phyloP scores from a whole-genome alignment of 2,329 filamentous ascomycete species.

The Hypoxylon sp. region DNA sequence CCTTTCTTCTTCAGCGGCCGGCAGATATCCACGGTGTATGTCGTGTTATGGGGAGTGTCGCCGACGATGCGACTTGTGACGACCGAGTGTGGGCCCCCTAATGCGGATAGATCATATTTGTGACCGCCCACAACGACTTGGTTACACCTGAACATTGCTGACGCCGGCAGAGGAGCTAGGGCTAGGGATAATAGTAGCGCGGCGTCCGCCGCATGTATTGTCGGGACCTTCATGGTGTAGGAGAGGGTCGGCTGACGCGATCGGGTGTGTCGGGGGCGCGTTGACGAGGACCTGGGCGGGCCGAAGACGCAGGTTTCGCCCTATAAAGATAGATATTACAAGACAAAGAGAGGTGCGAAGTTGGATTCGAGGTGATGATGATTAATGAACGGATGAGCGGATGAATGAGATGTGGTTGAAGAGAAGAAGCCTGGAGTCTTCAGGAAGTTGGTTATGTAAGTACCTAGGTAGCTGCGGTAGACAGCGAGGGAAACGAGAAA shows the following conservation, averaged over 20 bases:
- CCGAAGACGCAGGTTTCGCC: background rate
- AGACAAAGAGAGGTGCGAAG: conserved; percentile 2
- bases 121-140: conserved; percentile 71
- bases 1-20: conserved; percentile 74
- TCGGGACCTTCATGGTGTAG: conserved; percentile 59
- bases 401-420: conserved; percentile 22
- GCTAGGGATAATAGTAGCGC: conserved; percentile 58
- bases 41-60: conserved; percentile 76
- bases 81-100: conserved; percentile 78
- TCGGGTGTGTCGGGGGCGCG: conserved; percentile 31
- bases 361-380: conserved; percentile 11
- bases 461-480: background rate
- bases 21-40: conserved; percentile 87
- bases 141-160: conserved; percentile 73
- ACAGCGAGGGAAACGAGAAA: conserved; percentile 1
- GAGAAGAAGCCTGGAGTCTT: conserved; percentile 11
- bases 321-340: background rate
- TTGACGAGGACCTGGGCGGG: background rate
- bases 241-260: conserved; percentile 24
- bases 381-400: conserved; percentile 22
- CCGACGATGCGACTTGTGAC: conserved; percentile 70
- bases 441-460: conserved; percentile 2
- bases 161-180: conserved; percentile 56
- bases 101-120: conserved; percentile 74
- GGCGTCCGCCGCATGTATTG: conserved; percentile 54